Conservation (phyloP, 2,329 filamentous ascomycete genomes). For the Ophiognomonia clavigignenti-juglandacearum region DNA sequence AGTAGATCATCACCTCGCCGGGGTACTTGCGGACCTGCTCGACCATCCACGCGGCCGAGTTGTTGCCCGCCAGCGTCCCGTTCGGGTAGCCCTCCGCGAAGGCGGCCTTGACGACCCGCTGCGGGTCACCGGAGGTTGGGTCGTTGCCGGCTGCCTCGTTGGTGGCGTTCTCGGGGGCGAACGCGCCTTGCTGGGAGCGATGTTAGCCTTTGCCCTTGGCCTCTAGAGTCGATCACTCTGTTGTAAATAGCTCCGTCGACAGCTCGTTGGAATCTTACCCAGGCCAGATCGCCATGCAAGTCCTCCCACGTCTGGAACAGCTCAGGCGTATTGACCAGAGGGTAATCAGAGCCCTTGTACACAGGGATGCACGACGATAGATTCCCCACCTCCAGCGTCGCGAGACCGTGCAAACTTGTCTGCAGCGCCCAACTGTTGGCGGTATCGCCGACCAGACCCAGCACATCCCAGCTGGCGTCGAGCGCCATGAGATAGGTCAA, state of each 20-base stretch:
- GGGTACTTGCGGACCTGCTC: constrained; percentile 43
- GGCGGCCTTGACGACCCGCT: constrained; percentile 33
- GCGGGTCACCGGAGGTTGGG: constrained; percentile 39
- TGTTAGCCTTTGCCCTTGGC: not conserved
- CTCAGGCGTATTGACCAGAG: constrained; percentile 39
- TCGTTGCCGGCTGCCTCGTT: constrained; percentile 36
- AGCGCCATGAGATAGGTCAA: constrained; percentile 39
- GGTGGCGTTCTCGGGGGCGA: constrained; percentile 36
- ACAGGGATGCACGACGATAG: constrained; percentile 42
- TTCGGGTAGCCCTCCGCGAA: constrained; percentile 43
- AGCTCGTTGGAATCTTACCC: constrained; percentile 19
- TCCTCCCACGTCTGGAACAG: constrained; percentile 39
- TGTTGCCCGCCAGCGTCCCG: constrained; percentile 32
- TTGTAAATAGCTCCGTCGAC: no score
- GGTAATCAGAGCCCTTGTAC: constrained; percentile 39
- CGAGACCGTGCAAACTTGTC: constrained; percentile 38
- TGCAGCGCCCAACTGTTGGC: constrained; percentile 41
- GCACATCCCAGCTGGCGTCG: constrained; percentile 37
- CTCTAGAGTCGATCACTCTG: no score
- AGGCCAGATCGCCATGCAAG: constrained; percentile 38
- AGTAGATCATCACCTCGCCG: constrained; percentile 43
- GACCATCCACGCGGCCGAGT: constrained; percentile 41
- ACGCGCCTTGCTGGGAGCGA: constrained; percentile 31
- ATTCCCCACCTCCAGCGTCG: constrained; percentile 40
- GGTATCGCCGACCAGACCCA: constrained; percentile 35